phyloP scores from a whole-genome alignment of 805 yeast species.

The Lipomyces spencermartinsiae region DNA sequence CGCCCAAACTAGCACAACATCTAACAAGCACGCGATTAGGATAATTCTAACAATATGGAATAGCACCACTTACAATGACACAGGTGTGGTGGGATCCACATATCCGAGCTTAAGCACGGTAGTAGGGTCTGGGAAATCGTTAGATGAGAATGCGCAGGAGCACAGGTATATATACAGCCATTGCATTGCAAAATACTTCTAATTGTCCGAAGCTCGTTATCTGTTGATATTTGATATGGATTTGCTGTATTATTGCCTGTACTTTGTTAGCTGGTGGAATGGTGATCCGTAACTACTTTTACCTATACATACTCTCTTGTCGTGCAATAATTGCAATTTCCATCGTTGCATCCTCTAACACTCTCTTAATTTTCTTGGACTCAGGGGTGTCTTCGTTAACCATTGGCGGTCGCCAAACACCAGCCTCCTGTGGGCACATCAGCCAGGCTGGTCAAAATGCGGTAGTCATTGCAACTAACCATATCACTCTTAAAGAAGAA shows the following conservation, averaged over 20 bases:
- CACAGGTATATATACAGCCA: constrained; percentile 9
- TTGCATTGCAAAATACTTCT: constrained; percentile 13
- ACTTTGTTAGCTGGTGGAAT: not conserved
- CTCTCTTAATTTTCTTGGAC: constrained; percentile 3
- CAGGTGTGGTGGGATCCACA: constrained; percentile 23
- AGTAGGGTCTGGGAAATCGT: constrained; percentile 16
- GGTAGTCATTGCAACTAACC: not conserved
- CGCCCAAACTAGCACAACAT: constrained; percentile 56
- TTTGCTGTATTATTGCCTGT: constrained; percentile 17
- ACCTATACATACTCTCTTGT: constrained; percentile 13
- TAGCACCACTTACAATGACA: constrained; percentile 19
- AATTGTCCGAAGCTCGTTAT: constrained; percentile 18
- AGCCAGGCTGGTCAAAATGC: not conserved
- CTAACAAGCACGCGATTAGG: constrained; percentile 22
- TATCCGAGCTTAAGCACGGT: constrained; percentile 11
- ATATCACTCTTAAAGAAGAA: constrained; percentile 27
- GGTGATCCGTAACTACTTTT: not conserved
- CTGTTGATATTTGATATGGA: constrained; percentile 25
- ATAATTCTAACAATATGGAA: not conserved
- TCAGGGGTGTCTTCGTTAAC: constrained; percentile 19
- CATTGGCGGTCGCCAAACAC: constrained; percentile 32
- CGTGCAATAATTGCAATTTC: constrained; percentile 30
- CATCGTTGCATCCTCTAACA: constrained; percentile 21
- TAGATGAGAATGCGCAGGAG: not conserved
- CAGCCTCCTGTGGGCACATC: constrained; percentile 11